phyloP scores from a whole-genome alignment of 1,284 basidiomycete species.

The Cutaneotrichosporon sp. region DNA sequence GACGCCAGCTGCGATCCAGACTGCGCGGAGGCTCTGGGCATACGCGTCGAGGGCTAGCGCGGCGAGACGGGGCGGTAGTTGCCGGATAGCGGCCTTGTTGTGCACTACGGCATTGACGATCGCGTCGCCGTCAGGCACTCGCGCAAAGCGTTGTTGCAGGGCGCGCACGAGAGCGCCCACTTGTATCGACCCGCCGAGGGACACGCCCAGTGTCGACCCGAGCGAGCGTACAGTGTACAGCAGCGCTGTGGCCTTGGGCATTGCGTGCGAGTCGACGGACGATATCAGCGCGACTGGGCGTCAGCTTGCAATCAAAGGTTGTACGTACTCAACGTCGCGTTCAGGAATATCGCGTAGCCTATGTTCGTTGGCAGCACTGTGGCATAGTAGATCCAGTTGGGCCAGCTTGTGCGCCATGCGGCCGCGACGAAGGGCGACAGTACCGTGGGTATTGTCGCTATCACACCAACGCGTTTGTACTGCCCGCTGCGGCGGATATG shows the following conservation, averaged over 20 bases:
- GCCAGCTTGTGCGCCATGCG: constrained; percentile 34
- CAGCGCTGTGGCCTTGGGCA: constrained; percentile 48
- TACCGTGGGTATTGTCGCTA: constrained; percentile 35
- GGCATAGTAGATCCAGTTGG: constrained; percentile 39
- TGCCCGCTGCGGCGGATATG: constrained; percentile 40
- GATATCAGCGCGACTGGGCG: constrained; percentile 42
- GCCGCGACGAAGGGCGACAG: constrained; percentile 31
- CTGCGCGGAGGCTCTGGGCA: constrained; percentile 27
- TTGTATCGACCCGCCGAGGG: constrained; percentile 41
- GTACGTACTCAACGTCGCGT: constrained; percentile 36
- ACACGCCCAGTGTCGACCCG: constrained; percentile 44
- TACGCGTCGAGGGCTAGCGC: constrained; percentile 40
- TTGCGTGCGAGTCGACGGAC: constrained; percentile 36
- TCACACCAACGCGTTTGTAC: constrained; percentile 36
- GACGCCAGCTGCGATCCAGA: constrained; percentile 25
- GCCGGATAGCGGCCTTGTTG: constrained; percentile 41
- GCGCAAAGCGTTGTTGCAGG: constrained; percentile 17
- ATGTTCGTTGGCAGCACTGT: constrained; percentile 40
- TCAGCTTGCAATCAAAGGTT: not conserved
- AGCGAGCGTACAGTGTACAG: constrained; percentile 45
- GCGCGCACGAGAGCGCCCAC: constrained; percentile 32
- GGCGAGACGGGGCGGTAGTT: constrained; percentile 22
- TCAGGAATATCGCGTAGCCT: constrained; percentile 46
- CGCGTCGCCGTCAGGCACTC: not conserved
- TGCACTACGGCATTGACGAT: constrained; percentile 43